Base-by-base conservation (phyloP, 306 rosid genomes). In the Purshia tridentata region DNA sequence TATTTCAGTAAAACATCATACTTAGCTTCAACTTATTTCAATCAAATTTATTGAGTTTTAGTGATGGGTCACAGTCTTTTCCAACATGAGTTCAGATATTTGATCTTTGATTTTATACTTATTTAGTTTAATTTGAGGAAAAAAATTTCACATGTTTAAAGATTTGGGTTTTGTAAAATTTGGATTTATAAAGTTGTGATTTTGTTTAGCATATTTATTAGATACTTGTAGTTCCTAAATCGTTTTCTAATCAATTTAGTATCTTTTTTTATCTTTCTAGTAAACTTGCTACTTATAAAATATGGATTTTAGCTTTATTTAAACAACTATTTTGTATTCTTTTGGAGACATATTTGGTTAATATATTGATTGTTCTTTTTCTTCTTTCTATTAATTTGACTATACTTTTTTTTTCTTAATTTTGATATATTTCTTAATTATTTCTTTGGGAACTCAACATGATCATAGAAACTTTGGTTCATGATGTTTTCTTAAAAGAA, bases 121-220 rank as follows among this genome's bases (percentile, higher is more conserved):
- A 15, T 41, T 70, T 56, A 23, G 22, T 42, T 65, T n/a, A n/a
- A n/a, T n/a, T 44, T 42, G 41, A 63, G 18, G 7, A 8, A 23
- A 7, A 47, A 40, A 63, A 40, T 40, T 63, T 41, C 35, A 22
- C 29, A n/a, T 41, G 20, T 11, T 20, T 8, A 70, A 55, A 42
- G 64, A 70, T 47, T 53, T 70, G 52, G 39, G 37, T 19, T 52
- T 40, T 40, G 63, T 19, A 9, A 52, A 69, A 9, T 11, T 69
- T 3, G 8, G 9, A 18, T 19, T 45, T 54, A 5, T 47, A 10
- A 22, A 56, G 40, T 20, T 55, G 11, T 15, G 52, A 58, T 41
- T 37, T 42, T 55, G 44, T 70, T 55, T 29, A 29, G 14, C 65
- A 15, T 59, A 35, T 59, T n/a, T 18, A 55, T 55, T 22, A 55